Percentiles rank a stretch among this genome's conserved stretches.
phyloP scores from a whole-genome alignment of 2,329 filamentous ascomycete species.

The Lasiodiplodia sp. region DNA sequence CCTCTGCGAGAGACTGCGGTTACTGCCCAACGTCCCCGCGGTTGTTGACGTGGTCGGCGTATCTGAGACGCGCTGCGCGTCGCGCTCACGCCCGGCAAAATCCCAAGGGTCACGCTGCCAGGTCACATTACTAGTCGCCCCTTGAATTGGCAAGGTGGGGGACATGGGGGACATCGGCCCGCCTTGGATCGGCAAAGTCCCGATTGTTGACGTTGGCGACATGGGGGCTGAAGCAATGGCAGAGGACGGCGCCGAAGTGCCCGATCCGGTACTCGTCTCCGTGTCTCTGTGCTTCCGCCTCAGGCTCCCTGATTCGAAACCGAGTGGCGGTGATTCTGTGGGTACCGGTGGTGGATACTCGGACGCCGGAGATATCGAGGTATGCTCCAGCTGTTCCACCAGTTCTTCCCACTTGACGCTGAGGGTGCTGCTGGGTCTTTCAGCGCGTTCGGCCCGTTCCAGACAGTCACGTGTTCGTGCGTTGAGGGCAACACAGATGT shows the following conservation, averaged over 20 bases:
- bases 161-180: slow-evolving; percentile 26
- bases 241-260: slow-evolving; percentile 23
- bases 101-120: slow-evolving; percentile 30
- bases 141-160: slow-evolving; percentile 20
- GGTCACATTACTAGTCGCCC: slow-evolving; percentile 12
- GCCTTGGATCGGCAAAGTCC: slow-evolving; percentile 27
- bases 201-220: slow-evolving; percentile 28
- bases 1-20: slow-evolving; percentile 28
- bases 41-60: slow-evolving; percentile 27
- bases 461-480: slow-evolving; percentile 59
- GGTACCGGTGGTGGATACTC: slow-evolving; percentile 33
- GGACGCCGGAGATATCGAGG: slow-evolving; percentile 32
- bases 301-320: slow-evolving; percentile 39
- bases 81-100: slow-evolving; percentile 20
- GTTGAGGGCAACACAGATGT: slow-evolving; percentile 55
- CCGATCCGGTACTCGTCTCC: slow-evolving; percentile 28
- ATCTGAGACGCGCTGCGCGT: slow-evolving; percentile 26
- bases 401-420: slow-evolving; percentile 62
- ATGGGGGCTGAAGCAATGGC: slow-evolving; percentile 18
- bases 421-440: slow-evolving; percentile 56
- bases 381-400: slow-evolving; percentile 54
- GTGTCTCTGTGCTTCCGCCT: slow-evolving; percentile 30
- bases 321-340: slow-evolving; percentile 35
- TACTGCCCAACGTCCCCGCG: slow-evolving; percentile 28
- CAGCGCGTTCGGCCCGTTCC: slow-evolving; percentile 59